Evolutionary conservation across 768 basidiomycete genomes (phyloP).

Genomic region (Pseudohyphozyma bogoriensis): DNA sequence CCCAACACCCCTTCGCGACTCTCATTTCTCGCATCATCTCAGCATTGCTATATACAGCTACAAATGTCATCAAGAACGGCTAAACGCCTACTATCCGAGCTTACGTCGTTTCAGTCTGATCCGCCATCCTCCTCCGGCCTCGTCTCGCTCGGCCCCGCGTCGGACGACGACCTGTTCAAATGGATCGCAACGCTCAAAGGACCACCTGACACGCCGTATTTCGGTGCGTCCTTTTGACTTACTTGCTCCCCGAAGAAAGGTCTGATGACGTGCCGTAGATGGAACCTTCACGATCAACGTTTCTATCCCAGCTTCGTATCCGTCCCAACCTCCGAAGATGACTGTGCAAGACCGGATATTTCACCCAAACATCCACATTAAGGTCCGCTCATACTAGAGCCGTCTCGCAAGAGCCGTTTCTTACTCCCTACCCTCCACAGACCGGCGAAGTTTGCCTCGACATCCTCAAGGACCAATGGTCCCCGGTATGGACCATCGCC

Average conservation of each 20-base stretch:
- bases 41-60: not conserved
- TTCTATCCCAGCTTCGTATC: not conserved
- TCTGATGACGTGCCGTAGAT: not conserved
- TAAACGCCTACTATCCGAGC: not conserved
- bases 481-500: constrained; percentile 95
- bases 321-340: not conserved
- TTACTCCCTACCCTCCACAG: not conserved
- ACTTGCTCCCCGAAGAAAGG: too few species aligned
- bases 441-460: constrained; percentile 70
- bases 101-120: not conserved
- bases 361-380: not conserved
- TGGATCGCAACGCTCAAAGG: not conserved
- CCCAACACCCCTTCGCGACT: not conserved
- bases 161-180: not conserved
- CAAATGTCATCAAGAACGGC: not conserved
- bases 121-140: not conserved
- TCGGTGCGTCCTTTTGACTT: not conserved
- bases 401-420: not conserved
- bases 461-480: constrained; percentile 99
- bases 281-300: not conserved
- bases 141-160: not conserved
- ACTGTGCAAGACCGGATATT: not conserved
- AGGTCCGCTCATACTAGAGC: not conserved
- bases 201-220: not conserved
- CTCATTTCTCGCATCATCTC: not conserved